Base-by-base conservation (phyloP, 1,284 basidiomycete species). In the Sanghuangporus baumii region DNA sequence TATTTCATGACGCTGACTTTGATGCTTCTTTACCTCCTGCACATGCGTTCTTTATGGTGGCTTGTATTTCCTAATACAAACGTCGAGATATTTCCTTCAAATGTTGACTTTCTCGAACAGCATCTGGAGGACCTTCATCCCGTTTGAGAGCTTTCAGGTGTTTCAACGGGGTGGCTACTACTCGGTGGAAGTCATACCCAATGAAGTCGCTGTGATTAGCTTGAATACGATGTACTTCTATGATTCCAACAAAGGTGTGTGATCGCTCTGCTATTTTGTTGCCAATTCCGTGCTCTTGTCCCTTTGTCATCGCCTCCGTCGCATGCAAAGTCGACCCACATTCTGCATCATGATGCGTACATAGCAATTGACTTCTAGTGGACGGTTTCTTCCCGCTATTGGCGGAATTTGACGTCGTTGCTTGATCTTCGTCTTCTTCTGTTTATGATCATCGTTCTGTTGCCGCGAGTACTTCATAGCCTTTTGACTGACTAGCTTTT, bases 181-280 rank as follows among this genome's bases (percentile, higher is more conserved):
- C 71, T 83, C 90, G 3, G 80, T 83, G 41, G 94, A 97, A 71
- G 88, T 96, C 38, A 84, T 96, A 31, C 88, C 90, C 1, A 81
- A 87, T 69, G 72, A 82, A 59, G 71, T 96, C 18, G 91, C 92
- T 7, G 92, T 90, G 52, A 87, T 97, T 71, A 90, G 88, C 67
- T 77, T 97, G 64, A 97, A 96, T 75, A 96, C 94, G 1, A 83
- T 97, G 74, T 97, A 94, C 75, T 96, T 93, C 77, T 97, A 91
- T 74, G 89, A 93, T 71, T 88, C 88, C 38, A 97, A 97, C 76
- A 92, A 93, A 77, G 90, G 91, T 86, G 69, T 71, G 77, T 63
- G 40, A n/a, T 38, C 36, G 57, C 16, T 18, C 11, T 34, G 26
- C 14, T 55, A 43, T 46, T 20, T 36, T 1, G 16, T 26, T 20